Evolutionary conservation across 805 yeast genomes (phyloP).

Genomic region (Candida pseudofarinosa): DNA sequence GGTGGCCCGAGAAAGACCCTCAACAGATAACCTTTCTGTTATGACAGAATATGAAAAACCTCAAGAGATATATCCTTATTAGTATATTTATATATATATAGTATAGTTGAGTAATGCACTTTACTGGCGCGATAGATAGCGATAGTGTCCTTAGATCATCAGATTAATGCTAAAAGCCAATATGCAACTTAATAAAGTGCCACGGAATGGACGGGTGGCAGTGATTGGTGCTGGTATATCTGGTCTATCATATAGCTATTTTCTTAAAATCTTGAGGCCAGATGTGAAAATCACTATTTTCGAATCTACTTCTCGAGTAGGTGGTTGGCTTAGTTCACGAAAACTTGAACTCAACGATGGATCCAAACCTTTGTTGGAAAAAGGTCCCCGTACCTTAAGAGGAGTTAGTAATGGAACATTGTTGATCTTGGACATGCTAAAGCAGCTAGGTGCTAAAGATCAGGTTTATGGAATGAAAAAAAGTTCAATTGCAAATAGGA

Average conservation of each 20-base stretch:
- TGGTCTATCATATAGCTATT: constrained; percentile 72
- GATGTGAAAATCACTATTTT: constrained; percentile 62
- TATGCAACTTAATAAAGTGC: too few relatives aligned
- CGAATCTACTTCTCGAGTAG: constrained; percentile 54
- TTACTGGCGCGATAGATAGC: neutral
- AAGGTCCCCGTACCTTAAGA: constrained; percentile 88
- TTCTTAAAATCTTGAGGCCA: constrained; percentile 68
- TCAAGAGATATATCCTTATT: constrained; percentile 22
- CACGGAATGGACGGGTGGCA: constrained; percentile 47
- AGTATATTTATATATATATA: constrained; percentile 1
- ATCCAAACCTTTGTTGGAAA: constrained; percentile 50
- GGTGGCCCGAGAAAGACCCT: constrained; percentile 6
- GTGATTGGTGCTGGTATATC: constrained; percentile 88
- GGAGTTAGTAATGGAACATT: constrained; percentile 79
- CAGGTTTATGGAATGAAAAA: constrained; percentile 57
- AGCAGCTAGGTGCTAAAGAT: constrained; percentile 42
- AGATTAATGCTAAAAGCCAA: too few relatives aligned
- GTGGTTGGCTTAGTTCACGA: constrained; percentile 76
- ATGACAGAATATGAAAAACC: constrained; percentile 13
- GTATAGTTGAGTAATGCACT: neutral
- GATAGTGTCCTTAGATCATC: too few relatives aligned
- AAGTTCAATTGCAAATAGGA: constrained; percentile 62
- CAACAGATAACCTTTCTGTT: constrained; percentile 23
- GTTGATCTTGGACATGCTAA: constrained; percentile 58
- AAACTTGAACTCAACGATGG: constrained; percentile 20